phyloP scores from a whole-genome alignment of 768 basidiomycete species.

The Melanogaster broomeanus region DNA sequence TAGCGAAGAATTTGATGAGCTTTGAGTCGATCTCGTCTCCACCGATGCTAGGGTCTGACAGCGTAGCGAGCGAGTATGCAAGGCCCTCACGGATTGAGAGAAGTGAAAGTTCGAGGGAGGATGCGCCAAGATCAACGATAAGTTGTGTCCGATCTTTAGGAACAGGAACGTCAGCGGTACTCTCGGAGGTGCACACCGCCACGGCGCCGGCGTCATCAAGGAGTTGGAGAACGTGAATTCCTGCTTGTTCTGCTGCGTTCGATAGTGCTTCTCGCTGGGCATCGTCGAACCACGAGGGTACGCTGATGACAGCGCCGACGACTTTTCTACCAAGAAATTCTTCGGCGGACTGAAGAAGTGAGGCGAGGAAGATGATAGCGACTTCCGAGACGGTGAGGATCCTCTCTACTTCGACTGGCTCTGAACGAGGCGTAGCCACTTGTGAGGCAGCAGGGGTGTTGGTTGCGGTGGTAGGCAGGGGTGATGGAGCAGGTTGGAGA shows the following conservation, averaged over 20 bases:
- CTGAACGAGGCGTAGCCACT: slow-evolving; percentile 70
- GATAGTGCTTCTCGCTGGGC: slow-evolving; percentile 69
- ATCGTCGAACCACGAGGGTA: slow-evolving; percentile 75
- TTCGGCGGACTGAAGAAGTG: slow-evolving; percentile 82
- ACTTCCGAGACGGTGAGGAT: slow-evolving; percentile 83
- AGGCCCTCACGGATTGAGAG: slow-evolving; percentile 79
- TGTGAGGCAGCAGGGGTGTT: slow-evolving; percentile 68
- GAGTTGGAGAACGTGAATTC: slow-evolving; percentile 81
- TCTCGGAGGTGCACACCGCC: slow-evolving; percentile 54
- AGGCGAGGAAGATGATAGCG: slow-evolving; percentile 80
- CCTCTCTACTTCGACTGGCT: slow-evolving; percentile 65
- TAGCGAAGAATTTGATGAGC: slow-evolving; percentile 87
- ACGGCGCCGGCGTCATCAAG: slow-evolving; percentile 84
- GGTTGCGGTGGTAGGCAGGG: slow-evolving; percentile 53
- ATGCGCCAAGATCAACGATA: slow-evolving; percentile 79
- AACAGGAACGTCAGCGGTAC: slow-evolving; percentile 40
- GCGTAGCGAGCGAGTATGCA: slow-evolving; percentile 59
- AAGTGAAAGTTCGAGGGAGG: slow-evolving; percentile 67
- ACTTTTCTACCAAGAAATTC: slow-evolving; percentile 87
- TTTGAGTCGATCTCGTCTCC: slow-evolving; percentile 78
- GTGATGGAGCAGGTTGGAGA: slow-evolving; percentile 75
- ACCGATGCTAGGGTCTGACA: slow-evolving; percentile 47
- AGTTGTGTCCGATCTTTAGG: slow-evolving; percentile 72
- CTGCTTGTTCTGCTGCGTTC: slow-evolving; percentile 77
- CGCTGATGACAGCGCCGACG: slow-evolving; percentile 79